Evolutionary conservation across 306 rosid species (phyloP), one percentile per base, ranked within the genome.

Genomic region (Heteromeles arbutifolia): DNA sequence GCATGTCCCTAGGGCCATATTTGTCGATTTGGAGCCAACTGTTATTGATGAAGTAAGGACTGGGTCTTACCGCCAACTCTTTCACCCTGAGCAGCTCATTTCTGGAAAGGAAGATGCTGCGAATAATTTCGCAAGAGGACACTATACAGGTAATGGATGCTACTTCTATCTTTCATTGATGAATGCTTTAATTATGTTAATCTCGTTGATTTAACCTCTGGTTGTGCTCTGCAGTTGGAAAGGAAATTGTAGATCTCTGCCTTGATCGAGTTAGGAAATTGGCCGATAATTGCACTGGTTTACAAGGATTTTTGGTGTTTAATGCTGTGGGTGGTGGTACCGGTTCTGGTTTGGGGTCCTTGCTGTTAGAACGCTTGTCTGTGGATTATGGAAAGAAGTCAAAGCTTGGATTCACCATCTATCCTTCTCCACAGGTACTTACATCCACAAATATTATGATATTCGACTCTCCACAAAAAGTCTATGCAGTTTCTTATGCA

Each of bases 61-160:
- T 1, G 98, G 98, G 11, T 0, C 88, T 9, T 95, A 92, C 80
- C 90, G 97, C 65, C 98, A 95, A 34, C 97, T 95, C 59, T 94
- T 94, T 79, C 98, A 94, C 80, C 98, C 98, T 0, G 98, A 94
- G 69, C 98, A 94, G 78, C 96, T 95, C 71, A 95, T 95, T 77
- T 92, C 98, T 79, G 98, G 98, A 65, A 95, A 95, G 81, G 98
- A 95, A 78, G 98, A 95, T 65, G 98, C 98, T 32, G 98, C 98
- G 21, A 95, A 95, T 87, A 95, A 95, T 81, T 95, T 95, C 74
- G 98, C 98, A 4, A 82, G 98, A 45, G 98, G 98, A 6, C 98
- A 95, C 74, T 95, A 95, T 79, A 95, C 98, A 0, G 91, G 97
- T 88, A 5, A 73, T 4, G 13, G 37, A 59, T 21, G 45, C 8